Conservation (phyloP, 2,329 filamentous ascomycete genomes). For the Neonectria faginata region DNA sequence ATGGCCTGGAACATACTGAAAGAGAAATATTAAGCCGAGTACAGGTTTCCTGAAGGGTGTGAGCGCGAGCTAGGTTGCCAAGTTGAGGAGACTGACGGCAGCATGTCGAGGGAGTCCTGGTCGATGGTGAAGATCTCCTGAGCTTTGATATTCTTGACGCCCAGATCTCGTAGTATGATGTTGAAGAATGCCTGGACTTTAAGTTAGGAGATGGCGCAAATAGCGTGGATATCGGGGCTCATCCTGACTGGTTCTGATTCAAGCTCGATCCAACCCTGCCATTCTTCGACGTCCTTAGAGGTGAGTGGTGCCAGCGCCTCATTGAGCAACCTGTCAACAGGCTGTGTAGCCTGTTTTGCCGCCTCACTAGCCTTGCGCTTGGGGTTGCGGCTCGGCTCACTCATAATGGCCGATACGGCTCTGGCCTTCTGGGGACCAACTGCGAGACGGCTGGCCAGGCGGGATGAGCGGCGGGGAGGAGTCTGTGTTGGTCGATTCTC, state of each 20-base stretch:
- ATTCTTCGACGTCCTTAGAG: slow-evolving; percentile 66
- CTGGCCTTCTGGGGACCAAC: slow-evolving; percentile 13
- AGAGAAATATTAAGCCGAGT: slow-evolving; percentile 90
- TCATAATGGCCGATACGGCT: slow-evolving; percentile 27
- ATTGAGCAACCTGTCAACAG: slow-evolving; percentile 57
- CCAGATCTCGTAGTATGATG: slow-evolving; percentile 82
- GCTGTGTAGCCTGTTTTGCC: slow-evolving; percentile 44
- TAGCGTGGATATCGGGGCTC: neutral
- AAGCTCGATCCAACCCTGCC: slow-evolving; percentile 83
- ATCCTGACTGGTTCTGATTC: slow-evolving; percentile 85
- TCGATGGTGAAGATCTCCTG: slow-evolving; percentile 83
- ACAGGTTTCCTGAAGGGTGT: slow-evolving; percentile 71
- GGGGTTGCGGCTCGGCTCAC: slow-evolving; percentile 52
- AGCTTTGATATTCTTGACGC: slow-evolving; percentile 78
- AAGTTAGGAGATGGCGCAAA: slow-evolving; percentile 12
- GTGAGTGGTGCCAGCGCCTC: slow-evolving; percentile 61
- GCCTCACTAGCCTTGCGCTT: slow-evolving; percentile 59
- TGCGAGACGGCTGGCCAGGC: slow-evolving; percentile 25
- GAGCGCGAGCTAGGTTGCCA: slow-evolving; percentile 10
- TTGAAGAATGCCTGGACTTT: slow-evolving; percentile 80
- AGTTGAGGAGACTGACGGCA: slow-evolving; percentile 65
- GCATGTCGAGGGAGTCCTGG: slow-evolving; percentile 68
- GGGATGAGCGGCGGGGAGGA: slow-evolving; percentile 38
- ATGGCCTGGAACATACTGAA: slow-evolving; percentile 72
- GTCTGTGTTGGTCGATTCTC: neutral